These are phyloP conservation scores for Spergularia bocconei DNA, from an alignment of 148 eudicot genomes.

Conservation along the genomic window DNA sequence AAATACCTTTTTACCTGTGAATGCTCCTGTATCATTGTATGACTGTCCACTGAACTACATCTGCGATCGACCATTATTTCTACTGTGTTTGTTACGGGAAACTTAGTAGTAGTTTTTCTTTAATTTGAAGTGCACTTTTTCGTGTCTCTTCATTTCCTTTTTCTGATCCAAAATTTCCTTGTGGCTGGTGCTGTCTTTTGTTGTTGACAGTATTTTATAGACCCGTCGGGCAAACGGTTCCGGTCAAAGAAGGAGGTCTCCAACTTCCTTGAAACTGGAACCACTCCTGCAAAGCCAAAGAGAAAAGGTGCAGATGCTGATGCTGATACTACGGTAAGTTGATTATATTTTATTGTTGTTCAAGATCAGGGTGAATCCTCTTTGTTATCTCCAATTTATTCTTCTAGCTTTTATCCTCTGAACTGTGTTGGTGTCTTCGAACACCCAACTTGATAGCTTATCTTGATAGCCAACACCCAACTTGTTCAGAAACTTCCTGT, in stretches of 20 bases:
- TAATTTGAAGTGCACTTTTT: neutral
- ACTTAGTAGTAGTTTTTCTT: neutral
- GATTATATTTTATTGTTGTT: neutral
- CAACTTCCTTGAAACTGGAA: conserved; percentile 46
- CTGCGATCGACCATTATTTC: neutral
- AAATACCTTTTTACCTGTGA: too few relatives aligned
- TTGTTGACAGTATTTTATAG: conserved; percentile 54
- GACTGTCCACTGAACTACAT: neutral
- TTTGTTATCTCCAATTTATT: neutral
- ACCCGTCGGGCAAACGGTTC: conserved; percentile 38
- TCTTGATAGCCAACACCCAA: neutral
- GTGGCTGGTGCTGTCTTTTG: neutral
- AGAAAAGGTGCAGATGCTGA: conserved; percentile 30
- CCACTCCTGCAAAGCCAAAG: conserved; percentile 19
- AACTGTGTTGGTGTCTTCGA: neutral
- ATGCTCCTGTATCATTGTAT: too few relatives aligned
- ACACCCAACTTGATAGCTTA: neutral
- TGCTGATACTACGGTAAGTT: conserved; percentile 43
- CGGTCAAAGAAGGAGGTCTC: conserved; percentile 67
- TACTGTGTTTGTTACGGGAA: neutral
- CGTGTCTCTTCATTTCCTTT: neutral
- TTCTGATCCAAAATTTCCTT: neutral
- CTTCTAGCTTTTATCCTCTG: neutral
- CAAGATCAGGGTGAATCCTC: neutral
- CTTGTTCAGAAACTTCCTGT: neutral